Base-by-base conservation (phyloP, 495 filamentous ascomycete species). In the Recurvomyces mirabilis region DNA sequence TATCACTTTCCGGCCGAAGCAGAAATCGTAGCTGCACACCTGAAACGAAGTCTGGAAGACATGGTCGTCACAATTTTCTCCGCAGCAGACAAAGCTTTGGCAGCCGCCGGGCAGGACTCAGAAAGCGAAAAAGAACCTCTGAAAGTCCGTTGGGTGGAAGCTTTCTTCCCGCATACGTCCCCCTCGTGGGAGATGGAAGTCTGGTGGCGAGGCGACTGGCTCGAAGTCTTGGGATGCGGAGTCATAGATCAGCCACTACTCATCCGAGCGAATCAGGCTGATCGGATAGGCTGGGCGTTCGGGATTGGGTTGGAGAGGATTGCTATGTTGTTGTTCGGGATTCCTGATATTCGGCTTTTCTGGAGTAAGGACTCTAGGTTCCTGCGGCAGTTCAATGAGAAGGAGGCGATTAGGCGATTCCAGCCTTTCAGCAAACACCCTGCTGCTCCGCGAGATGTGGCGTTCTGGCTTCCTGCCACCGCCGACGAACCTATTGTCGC, bases 171-270 rank as follows among this genome's bases (percentile, higher is more conserved):
- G 5, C 96, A 95, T 59, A 98, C 91, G 0, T 84, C 77, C 31
- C 91, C 93, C 0, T 87, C 81, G 0, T 98, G 86, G 86, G 91
- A 98, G 53, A 69, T 98, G 10, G 91, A 98, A 59, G 84, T 98
- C 13, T 87, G 84, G 68, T 96, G 89, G 78, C 78, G 85, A 59
- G 87, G 81, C 30, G 81, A 86, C 54, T 98, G 91, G 91, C 77
- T 98, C 5, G 91, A 96, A 65, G 72, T 96, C 4, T 71, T 98
- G 2, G 91, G 93, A 3, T 94, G 84, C 57, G 93, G 93, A n/a
- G 78, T 98, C 14, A 79, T 83, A 36, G 74, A 82, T 60, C 91
- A 98, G 58, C 69, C 79, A 17, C 63, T 98, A 9, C 72, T 84
- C 38, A 74, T 71, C 59, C 77, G 84, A 46, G 87, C 89, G 1